phyloP scores from a whole-genome alignment of 371 early-diverging fungal genomes.

The Syncephalastrum contaminatum region DNA sequence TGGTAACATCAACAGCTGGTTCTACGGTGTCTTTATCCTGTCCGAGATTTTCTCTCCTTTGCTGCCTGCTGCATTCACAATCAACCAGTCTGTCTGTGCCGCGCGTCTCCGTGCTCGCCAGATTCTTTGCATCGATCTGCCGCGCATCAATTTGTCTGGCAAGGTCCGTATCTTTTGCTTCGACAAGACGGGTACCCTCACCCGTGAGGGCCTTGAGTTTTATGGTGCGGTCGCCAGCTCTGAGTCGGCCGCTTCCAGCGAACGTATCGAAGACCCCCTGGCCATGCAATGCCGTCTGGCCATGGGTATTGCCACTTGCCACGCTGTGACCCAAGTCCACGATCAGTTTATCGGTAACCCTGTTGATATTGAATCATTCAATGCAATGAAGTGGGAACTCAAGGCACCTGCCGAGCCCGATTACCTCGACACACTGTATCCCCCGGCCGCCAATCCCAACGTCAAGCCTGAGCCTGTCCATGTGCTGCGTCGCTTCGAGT shows the following conservation, averaged over 20 bases:
- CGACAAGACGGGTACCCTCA: slow-evolving; percentile 87
- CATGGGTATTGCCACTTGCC: slow-evolving; percentile 73
- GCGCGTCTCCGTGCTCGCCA: slow-evolving; percentile 58
- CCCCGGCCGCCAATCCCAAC: slow-evolving; percentile 15
- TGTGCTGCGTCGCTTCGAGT: slow-evolving; percentile 81
- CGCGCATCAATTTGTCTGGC: slow-evolving; percentile 83
- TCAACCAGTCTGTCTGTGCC: slow-evolving; percentile 70
- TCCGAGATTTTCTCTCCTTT: slow-evolving; percentile 67
- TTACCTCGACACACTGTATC: slow-evolving; percentile 24
- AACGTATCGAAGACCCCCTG: slow-evolving; percentile 19
- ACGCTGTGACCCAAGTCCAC: slow-evolving; percentile 68
- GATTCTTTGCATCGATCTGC: slow-evolving; percentile 70
- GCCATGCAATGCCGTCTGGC: slow-evolving; percentile 31
- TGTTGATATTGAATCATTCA: slow-evolving; percentile 86
- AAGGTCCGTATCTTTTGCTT: slow-evolving; percentile 88
- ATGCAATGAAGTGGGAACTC: slow-evolving; percentile 44
- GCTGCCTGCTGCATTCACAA: slow-evolving; percentile 69
- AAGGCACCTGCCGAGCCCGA: slow-evolving; percentile 11
- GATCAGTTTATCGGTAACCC: slow-evolving; percentile 80
- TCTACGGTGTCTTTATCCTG: slow-evolving; percentile 62
- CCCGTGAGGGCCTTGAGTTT: slow-evolving; percentile 76
- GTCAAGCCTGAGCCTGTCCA: slow-evolving; percentile 28
- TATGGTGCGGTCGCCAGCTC: slow-evolving; percentile 22
- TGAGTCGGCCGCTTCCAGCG: slow-evolving; percentile 3
- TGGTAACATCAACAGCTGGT: slow-evolving; percentile 54